phyloP scores from a whole-genome alignment of 768 basidiomycete genomes.

The Boletales sp. region DNA sequence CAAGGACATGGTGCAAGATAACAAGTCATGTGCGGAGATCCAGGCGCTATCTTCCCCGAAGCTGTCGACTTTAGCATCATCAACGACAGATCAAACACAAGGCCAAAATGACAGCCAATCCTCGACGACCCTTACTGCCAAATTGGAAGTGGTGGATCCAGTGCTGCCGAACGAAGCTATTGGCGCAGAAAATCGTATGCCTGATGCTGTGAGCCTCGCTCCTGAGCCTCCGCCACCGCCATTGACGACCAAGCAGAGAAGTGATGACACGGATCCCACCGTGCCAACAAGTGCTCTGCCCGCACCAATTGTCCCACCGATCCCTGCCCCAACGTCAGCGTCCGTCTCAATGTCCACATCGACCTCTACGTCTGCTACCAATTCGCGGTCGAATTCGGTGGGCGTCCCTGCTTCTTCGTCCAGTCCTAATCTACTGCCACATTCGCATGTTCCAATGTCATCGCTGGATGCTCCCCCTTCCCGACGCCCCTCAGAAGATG shows the following conservation, averaged over 20 bases:
- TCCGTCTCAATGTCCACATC: slow-evolving; percentile 20
- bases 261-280: slow-evolving; percentile 8
- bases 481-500: slow-evolving; percentile 45
- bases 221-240: slow-evolving; percentile 32
- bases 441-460: neutral
- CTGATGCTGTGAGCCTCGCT: slow-evolving; percentile 25
- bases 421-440: neutral
- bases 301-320: neutral
- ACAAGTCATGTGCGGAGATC: neutral
- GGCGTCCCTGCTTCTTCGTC: slow-evolving; percentile 8
- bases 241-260: slow-evolving; percentile 23
- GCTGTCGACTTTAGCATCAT: no score
- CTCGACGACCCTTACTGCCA: slow-evolving; percentile 16
- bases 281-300: neutral
- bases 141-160: slow-evolving; percentile 25
- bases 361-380: slow-evolving; percentile 16
- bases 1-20: neutral
- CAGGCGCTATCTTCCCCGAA: neutral
- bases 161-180: slow-evolving; percentile 17
- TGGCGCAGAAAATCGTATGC: slow-evolving; percentile 14
- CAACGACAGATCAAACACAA: slow-evolving; percentile 5
- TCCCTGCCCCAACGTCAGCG: slow-evolving; percentile 8
- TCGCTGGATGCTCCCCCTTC: slow-evolving; percentile 14
- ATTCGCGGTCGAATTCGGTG: slow-evolving; percentile 27
- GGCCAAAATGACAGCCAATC: slow-evolving; percentile 4